Conservation (phyloP, 176 grass and related monocot species). For the Lolium perenne region DNA sequence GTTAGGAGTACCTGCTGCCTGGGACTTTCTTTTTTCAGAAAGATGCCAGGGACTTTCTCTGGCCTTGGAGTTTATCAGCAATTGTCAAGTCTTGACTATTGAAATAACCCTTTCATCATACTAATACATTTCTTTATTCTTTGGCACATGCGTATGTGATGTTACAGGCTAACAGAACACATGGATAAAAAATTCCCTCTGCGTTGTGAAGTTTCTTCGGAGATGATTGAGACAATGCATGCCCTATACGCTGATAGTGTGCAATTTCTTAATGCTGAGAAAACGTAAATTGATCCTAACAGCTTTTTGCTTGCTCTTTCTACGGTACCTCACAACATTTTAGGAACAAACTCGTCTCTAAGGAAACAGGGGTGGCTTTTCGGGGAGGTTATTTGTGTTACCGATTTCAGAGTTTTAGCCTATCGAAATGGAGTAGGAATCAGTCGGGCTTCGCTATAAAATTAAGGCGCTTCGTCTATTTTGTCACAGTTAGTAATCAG, state of each 20-base stretch:
- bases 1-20: not conserved
- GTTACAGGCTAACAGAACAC: not conserved
- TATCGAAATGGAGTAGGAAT: no score
- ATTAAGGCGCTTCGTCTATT: no score
- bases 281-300: not conserved
- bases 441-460: no score
- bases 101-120: not conserved
- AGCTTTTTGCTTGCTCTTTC: not conserved
- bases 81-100: not conserved
- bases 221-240: not conserved
- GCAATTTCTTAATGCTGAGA: not conserved
- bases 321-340: not conserved
- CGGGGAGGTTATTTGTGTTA: no score
- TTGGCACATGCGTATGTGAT: not conserved
- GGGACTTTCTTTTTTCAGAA: not conserved
- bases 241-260: not conserved
- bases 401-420: no score
- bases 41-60: not conserved
- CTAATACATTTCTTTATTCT: not conserved
- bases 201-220: conserved; percentile 14
- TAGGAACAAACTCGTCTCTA: no score
- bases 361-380: no score
- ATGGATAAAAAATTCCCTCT: not conserved
- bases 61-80: conserved; percentile 6
- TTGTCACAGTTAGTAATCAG: no score